Conservation (phyloP, 129 eudicot species). For the Arctium minus region DNA sequence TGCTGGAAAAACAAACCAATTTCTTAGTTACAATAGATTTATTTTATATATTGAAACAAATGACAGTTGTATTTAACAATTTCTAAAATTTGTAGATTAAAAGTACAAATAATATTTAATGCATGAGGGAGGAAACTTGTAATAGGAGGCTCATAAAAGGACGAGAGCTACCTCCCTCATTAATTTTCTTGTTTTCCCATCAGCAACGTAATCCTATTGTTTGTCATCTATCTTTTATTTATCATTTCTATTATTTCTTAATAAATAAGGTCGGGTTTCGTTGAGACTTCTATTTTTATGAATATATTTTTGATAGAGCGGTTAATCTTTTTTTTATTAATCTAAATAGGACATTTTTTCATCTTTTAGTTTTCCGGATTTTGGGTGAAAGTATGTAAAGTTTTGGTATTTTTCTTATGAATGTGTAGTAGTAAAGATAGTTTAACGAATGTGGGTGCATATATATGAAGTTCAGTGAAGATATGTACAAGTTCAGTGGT, state of each 20-base stretch:
- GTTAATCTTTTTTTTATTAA: background rate
- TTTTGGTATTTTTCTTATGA: no score
- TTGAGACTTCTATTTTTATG: no score
- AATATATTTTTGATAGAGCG: no score
- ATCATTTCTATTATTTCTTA: background rate
- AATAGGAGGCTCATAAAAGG: slow-evolving; percentile 20
- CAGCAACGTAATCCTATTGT: background rate
- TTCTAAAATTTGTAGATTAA: background rate
- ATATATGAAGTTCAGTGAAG: background rate
- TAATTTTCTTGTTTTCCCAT: background rate
- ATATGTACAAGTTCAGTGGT: no score
- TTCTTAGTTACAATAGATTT: no score
- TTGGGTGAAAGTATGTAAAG: no score
- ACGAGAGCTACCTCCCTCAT: slow-evolving; percentile 4
- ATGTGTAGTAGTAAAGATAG: background rate
- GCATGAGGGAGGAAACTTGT: background rate
- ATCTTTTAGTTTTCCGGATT: no score
- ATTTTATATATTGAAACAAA: background rate
- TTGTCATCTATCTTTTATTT: background rate
- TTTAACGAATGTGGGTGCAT: background rate
- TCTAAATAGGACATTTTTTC: no score
- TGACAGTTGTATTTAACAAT: background rate
- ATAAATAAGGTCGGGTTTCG: background rate
- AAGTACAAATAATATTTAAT: no score
- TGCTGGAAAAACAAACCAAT: background rate